A percentile compares a stretch with the other conserved stretches of the same genome.
These are phyloP conservation scores for Psilocybe subaeruginosa DNA, from an alignment of 768 basidiomycete genomes.

Conservation along the genomic window DNA sequence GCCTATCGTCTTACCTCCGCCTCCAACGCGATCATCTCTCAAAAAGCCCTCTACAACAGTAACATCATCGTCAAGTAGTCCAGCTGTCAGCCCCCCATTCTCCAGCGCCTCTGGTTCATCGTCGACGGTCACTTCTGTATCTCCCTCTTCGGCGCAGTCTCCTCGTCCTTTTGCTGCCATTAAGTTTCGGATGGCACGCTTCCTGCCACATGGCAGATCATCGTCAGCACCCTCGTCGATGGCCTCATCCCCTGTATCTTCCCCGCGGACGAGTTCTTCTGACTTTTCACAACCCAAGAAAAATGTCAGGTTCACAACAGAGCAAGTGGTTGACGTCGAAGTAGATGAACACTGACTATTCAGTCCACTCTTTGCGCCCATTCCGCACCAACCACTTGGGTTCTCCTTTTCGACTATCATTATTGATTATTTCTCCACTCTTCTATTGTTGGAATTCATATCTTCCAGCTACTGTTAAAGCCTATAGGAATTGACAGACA, in stretches of 20 bases:
- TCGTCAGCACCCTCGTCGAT: conserved; percentile 40
- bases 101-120: conserved; percentile 50
- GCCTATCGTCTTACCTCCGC: conserved; percentile 46
- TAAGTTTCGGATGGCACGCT: conserved; percentile 54
- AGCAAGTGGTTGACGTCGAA: conserved; percentile 28
- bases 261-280: conserved; percentile 40
- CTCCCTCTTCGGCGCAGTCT: conserved; percentile 30
- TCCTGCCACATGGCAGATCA: conserved; percentile 47
- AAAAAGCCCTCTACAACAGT: conserved; percentile 51
- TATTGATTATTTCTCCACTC: conserved; percentile 11
- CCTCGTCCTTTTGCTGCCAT: conserved; percentile 37
- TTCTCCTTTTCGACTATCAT: conserved; percentile 14
- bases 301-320: conserved; percentile 63
- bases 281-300: conserved; percentile 49
- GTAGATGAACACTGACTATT: conserved; percentile 13
- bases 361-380: neutral
- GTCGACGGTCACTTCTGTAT: conserved; percentile 48
- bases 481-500: neutral
- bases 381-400: neutral
- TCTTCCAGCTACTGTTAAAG: neutral
- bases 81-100: conserved; percentile 32
- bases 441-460: neutral
- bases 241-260: conserved; percentile 34
- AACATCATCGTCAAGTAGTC: conserved; percentile 40
- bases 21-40: conserved; percentile 66